These are phyloP conservation scores for Neurospora sp. DNA, from an alignment of 2,329 filamentous ascomycete genomes.

Conservation along the genomic window DNA sequence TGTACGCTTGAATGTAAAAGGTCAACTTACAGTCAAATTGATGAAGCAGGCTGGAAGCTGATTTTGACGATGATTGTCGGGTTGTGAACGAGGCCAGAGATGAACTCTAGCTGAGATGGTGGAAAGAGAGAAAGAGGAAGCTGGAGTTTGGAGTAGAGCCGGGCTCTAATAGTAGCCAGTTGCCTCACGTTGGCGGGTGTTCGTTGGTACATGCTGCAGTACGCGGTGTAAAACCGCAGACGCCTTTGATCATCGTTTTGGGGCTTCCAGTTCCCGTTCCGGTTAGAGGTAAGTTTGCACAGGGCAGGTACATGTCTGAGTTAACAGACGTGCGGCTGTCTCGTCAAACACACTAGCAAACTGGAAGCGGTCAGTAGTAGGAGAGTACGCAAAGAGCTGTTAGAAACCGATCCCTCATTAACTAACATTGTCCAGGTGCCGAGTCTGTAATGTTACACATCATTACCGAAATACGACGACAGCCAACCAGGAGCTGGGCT, in stretches of 20 bases:
- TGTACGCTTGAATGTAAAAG: background rate
- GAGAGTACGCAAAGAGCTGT: background rate
- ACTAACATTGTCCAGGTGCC: background rate
- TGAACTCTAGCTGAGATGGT: background rate
- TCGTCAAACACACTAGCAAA: background rate
- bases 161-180: background rate
- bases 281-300: background rate
- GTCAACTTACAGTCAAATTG: background rate
- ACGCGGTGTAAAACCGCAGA: background rate
- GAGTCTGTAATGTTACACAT: background rate
- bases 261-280: background rate
- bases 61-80: background rate
- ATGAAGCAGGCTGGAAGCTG: background rate
- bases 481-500: background rate
- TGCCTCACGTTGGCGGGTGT: background rate
- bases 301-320: background rate
- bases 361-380: background rate
- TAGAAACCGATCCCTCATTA: background rate
- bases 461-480: background rate
- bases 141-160: background rate
- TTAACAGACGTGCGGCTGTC: background rate
- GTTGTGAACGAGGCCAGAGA: background rate
- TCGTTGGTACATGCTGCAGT: background rate
- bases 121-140: background rate
- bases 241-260: background rate